Conservation (phyloP, 192 early-diverging fungal species). For the Jimgerdemannia lactiflua region DNA sequence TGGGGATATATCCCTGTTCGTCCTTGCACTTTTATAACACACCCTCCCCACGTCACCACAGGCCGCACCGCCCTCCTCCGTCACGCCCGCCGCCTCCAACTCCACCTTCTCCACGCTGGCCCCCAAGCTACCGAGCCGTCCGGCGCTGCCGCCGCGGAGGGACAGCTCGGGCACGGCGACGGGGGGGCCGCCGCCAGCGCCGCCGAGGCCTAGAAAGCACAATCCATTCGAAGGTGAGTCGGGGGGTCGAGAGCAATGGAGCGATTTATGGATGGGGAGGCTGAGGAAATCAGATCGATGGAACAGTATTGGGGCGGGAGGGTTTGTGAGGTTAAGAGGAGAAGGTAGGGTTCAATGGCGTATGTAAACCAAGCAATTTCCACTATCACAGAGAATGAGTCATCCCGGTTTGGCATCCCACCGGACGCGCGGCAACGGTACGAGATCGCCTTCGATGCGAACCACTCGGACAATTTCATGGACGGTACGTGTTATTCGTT, state of each 20-base stretch:
- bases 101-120: not conserved
- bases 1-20: no score
- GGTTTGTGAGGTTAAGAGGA: no score
- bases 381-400: not conserved
- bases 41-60: no score
- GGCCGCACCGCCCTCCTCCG: not conserved
- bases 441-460: slow-evolving; percentile 22
- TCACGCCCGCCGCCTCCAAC: not conserved
- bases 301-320: no score
- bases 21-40: no score
- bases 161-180: not conserved
- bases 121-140: no score
- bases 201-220: not conserved
- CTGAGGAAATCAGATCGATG: no score
- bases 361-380: no score
- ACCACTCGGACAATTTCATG: slow-evolving; percentile 21
- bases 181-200: not conserved
- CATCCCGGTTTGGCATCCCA: slow-evolving; percentile 4
- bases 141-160: not conserved
- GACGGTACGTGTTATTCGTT: slow-evolving; percentile 19
- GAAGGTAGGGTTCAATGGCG: no score
- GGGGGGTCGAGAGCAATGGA: no score
- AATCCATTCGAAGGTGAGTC: not conserved
- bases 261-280: no score
- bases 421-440: slow-evolving; percentile 30